These are phyloP conservation scores for Dioscorea dumetorum DNA, from an alignment of 106 monocot species.

Conservation along the genomic window DNA sequence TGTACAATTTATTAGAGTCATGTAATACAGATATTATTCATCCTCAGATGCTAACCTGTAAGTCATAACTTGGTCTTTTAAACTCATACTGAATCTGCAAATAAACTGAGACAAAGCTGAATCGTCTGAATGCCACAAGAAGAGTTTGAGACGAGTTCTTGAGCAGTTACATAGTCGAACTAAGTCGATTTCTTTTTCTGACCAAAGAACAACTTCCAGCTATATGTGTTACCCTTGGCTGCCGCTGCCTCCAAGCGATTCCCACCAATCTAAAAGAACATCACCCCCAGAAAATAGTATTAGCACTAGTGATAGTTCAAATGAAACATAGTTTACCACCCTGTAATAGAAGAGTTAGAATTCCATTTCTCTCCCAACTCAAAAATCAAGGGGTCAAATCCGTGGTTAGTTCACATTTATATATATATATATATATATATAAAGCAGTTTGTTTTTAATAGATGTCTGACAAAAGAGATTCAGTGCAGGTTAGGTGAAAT, in stretches of 20 bases:
- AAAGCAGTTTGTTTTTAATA: no score
- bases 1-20: not conserved
- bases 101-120: not conserved
- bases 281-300: not conserved
- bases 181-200: not conserved
- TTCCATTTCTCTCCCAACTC: not conserved
- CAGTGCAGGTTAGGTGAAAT: no score
- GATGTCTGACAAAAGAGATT: no score
- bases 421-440: not conserved
- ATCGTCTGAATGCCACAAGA: not conserved
- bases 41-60: no score
- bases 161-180: not conserved
- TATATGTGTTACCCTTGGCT: not conserved
- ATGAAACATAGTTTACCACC: no score
- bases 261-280: not conserved
- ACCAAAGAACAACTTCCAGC: not conserved
- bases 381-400: no score
- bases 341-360: not conserved
- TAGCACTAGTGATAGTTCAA: not conserved
- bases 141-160: not conserved
- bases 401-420: not conserved
- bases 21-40: no score
- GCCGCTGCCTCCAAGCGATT: not conserved
- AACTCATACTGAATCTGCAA: not conserved
- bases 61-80: no score